A percentile compares a stretch with the other conserved stretches of the same genome.
Conservation (phyloP, 164 flowering plant species). For the Vitis labrusca region DNA sequence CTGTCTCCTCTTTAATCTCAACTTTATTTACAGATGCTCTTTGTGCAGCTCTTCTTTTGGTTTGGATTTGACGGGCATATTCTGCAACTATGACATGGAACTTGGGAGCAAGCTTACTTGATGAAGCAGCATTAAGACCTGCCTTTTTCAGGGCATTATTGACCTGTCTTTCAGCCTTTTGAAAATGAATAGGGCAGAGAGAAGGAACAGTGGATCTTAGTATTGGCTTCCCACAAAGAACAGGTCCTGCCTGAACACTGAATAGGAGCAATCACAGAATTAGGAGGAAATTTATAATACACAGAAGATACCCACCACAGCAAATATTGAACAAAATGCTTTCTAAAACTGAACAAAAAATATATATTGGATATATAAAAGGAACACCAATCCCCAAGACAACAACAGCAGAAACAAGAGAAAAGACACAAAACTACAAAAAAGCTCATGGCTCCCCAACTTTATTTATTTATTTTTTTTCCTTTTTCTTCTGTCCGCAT, state of each 20-base stretch:
- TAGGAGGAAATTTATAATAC: neutral
- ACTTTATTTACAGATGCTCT: conserved; percentile 15
- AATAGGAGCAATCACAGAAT: conserved; percentile 10
- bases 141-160: conserved; percentile 65
- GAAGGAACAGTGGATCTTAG: conserved; percentile 61
- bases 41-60: conserved; percentile 52
- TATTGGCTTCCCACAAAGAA: conserved; percentile 66
- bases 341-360: too few species aligned
- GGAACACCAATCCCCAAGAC: too few species aligned
- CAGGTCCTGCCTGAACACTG: conserved; percentile 58
- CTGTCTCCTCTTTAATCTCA: conserved; percentile 37
- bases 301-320: too few species aligned
- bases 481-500: too few species aligned
- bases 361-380: too few species aligned
- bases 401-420: too few species aligned
- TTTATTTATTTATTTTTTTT: too few species aligned
- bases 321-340: too few species aligned
- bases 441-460: too few species aligned
- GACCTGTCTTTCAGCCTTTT: conserved; percentile 55
- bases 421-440: too few species aligned
- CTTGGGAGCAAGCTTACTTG: conserved; percentile 69
- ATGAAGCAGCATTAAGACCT: conserved; percentile 61
- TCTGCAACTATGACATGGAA: conserved; percentile 73
- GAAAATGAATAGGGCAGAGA: conserved; percentile 56
- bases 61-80: conserved; percentile 67